Evolutionary conservation across 2,329 filamentous ascomycete species (phyloP).

Genomic region (Paramyrothecium roridum): DNA sequence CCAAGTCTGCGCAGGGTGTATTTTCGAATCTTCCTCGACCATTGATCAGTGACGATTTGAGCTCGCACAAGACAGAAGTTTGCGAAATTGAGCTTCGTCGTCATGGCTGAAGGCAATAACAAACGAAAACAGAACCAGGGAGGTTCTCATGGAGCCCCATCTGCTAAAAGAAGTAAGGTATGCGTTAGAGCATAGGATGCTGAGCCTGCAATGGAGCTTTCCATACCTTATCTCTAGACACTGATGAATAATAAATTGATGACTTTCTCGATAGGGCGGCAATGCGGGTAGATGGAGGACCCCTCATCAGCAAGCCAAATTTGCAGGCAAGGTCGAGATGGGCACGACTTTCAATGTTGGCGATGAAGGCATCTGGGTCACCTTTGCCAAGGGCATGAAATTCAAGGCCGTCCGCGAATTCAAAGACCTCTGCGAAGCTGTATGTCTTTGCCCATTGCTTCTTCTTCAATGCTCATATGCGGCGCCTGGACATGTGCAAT

Average conservation of each 20-base stretch:
- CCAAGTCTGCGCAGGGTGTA: neutral
- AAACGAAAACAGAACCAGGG: conserved; percentile 32
- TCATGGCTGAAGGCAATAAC: conserved; percentile 26
- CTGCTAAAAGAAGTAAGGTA: conserved; percentile 40
- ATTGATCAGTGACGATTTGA: neutral
- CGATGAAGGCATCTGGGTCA: conserved; percentile 74
- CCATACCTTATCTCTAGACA: neutral
- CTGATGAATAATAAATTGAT: neutral
- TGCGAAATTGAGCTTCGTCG: neutral
- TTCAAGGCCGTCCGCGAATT: conserved; percentile 67
- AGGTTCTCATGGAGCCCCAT: conserved; percentile 17
- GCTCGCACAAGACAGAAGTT: no score
- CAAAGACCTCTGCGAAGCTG: conserved; percentile 62
- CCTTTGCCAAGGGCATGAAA: conserved; percentile 71
- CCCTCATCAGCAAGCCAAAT: conserved; percentile 52
- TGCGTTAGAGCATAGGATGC: conserved; percentile 2
- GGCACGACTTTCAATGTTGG: conserved; percentile 58
- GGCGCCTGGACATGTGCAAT: no score
- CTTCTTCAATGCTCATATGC: no score
- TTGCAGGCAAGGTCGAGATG: conserved; percentile 35
- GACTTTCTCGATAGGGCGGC: conserved; percentile 36
- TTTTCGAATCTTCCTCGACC: no score
- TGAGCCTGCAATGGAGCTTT: neutral
- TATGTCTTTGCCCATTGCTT: conserved; percentile 29
- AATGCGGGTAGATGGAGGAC: conserved; percentile 60